Evolutionary conservation across 148 eudicot genomes (phyloP).

Genomic region (Talinum fruticosum): DNA sequence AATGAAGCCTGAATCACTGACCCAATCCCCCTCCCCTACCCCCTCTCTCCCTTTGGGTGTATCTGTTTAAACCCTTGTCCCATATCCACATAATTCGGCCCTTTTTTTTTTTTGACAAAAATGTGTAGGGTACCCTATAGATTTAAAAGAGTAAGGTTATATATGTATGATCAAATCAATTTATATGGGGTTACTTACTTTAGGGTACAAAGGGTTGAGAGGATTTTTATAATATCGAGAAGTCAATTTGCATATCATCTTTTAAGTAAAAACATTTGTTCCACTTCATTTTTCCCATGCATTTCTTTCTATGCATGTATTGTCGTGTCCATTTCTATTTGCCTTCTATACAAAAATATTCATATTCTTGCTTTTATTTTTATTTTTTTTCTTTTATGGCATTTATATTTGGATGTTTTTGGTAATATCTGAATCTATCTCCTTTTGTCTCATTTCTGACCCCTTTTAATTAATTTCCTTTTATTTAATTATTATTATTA

Average conservation of each 20-base stretch:
- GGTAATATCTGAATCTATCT: background rate
- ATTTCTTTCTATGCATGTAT: background rate
- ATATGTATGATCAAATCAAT: too few relatives aligned
- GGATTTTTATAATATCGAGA: background rate
- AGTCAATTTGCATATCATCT: constrained; percentile 5
- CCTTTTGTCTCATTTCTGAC: background rate
- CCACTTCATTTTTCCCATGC: background rate
- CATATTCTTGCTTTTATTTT: background rate
- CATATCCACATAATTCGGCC: background rate
- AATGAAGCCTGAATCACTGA: constrained; percentile 32
- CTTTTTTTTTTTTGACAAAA: background rate
- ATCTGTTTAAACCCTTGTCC: constrained; percentile 3
- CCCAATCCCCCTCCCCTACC: constrained; percentile 1
- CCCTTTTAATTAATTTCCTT: background rate
- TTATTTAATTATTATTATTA: too few relatives aligned
- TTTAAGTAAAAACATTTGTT: constrained; percentile 1
- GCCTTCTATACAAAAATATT: background rate
- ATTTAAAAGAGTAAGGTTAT: too few relatives aligned
- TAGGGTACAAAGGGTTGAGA: background rate
- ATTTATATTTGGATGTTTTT: background rate
- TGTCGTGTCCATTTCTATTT: background rate
- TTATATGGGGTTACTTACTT: too few relatives aligned
- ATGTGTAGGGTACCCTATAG: too few relatives aligned
- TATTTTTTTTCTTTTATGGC: too few relatives aligned
- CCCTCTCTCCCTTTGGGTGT: background rate